Evolutionary conservation across 1,139 yeast species (phyloP), one percentile per base, ranked within the genome.

Genomic region (Yamadazyma membranifaciens): DNA sequence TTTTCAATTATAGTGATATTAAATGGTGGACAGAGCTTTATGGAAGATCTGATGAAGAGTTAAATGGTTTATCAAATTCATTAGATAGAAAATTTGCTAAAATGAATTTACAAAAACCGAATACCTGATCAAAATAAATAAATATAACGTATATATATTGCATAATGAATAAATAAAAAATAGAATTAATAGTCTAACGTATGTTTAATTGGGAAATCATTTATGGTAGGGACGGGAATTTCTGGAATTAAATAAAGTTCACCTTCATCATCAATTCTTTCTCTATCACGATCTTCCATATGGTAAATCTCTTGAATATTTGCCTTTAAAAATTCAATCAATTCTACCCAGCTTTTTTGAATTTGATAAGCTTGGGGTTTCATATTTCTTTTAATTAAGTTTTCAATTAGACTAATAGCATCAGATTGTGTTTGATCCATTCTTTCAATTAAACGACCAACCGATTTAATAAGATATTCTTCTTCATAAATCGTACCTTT

Each of bases 401-500:
- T 94, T 49, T 86, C 92, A 34, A 89, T 77, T 44, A 92, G 70
- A 44, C 77, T 75, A 16, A 75, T 55, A 1, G 94, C 92, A 55
- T 94, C 98, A 0, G 80, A 69, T 50, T 80, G 80, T 0, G 95
- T 85, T 47, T 78, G 81, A 38, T 81, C 80, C 46, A 92, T 67
- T 52, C 98, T 79, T 47, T 88, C 97, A 37, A 89, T 67, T 57
- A 94, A 73, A 56, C 99, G 79, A 5, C 95, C 95, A 49, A 88
- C 82, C 1, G 98, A 89, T 52, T 78, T 80, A 43, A 92, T 83
- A 45, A 94, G 78, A 59, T 94, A 94, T 60, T 92, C 98, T 59
- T 94, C 98, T 63, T 92, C 98, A 57, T 92, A 92, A 14, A 92
- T 86, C 4, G 98, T 91, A 33, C 98, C 98, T 68, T 92, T 92